Evolutionary conservation across 805 yeast genomes (phyloP).

Genomic region (Kuraishia cidri): DNA sequence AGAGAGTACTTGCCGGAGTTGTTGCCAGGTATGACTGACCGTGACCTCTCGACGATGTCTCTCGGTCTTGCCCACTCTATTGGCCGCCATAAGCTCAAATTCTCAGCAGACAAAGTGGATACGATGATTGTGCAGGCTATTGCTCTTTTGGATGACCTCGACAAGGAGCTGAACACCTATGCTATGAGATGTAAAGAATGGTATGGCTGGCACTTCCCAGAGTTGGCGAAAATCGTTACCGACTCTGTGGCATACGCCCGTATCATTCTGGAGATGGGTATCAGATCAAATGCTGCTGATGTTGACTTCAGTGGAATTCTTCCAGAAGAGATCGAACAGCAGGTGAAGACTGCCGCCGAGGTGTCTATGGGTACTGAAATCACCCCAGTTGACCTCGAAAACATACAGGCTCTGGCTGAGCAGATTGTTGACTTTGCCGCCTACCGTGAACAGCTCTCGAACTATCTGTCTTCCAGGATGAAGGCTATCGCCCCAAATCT

Average conservation of each 20-base stretch:
- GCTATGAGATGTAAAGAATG: conserved; percentile 99
- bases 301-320: conserved; percentile 84
- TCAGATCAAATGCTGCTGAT: conserved; percentile 83
- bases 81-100: conserved; percentile 96
- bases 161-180: conserved; percentile 94
- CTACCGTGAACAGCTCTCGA: conserved; percentile 92
- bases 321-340: conserved; percentile 90
- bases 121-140: conserved; percentile 99
- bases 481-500: conserved; percentile 98
- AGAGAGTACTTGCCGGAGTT: conserved; percentile 91
- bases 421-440: conserved; percentile 95
- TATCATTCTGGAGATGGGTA: conserved; percentile 88
- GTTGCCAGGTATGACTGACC: conserved; percentile 85
- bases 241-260: conserved; percentile 96
- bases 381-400: conserved; percentile 80
- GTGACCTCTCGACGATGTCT: conserved; percentile 87
- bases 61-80: conserved; percentile 97
- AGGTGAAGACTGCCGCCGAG: conserved; percentile 94
- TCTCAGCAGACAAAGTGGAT: conserved; percentile 97
- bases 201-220: conserved; percentile 99
- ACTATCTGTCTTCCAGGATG: conserved; percentile 90
- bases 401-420: conserved; percentile 86
- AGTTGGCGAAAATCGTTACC: conserved; percentile 91
- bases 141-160: conserved; percentile 92
- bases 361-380: conserved; percentile 99